Conservation (phyloP, 2,329 filamentous ascomycete genomes). For the Malbranchea cinnamomea region DNA sequence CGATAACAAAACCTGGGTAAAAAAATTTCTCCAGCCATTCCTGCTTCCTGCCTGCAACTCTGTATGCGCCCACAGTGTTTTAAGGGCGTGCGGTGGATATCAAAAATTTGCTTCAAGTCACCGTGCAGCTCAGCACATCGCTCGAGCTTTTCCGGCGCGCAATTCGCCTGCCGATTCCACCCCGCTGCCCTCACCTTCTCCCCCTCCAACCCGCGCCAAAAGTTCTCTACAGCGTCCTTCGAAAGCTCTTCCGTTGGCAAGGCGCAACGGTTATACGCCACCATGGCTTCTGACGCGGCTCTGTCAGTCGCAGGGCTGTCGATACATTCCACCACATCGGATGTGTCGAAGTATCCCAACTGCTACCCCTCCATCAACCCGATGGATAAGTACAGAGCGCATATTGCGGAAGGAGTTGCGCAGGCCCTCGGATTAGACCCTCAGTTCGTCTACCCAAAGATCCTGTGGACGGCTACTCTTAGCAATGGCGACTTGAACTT, state of each 20-base stretch:
- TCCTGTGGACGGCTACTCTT: slow-evolving; percentile 31
- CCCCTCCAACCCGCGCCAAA: neutral
- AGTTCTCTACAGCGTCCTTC: neutral
- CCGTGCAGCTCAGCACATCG: neutral
- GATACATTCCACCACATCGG: slow-evolving; percentile 22
- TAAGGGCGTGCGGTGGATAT: slow-evolving; percentile 4
- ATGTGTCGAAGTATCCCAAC: slow-evolving; percentile 25
- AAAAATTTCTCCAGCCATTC: too few species aligned
- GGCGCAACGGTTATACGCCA: slow-evolving; percentile 9
- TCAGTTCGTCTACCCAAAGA: slow-evolving; percentile 23
- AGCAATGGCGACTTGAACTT: slow-evolving; percentile 33
- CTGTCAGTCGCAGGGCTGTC: slow-evolving; percentile 25
- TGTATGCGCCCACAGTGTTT: slow-evolving; percentile 9
- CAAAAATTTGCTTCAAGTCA: slow-evolving; percentile 1
- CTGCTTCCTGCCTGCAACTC: too few species aligned
- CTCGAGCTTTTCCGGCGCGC: slow-evolving; percentile 1
- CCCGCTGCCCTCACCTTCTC: neutral
- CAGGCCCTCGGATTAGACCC: slow-evolving; percentile 24
- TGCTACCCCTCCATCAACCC: slow-evolving; percentile 32
- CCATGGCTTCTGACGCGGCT: slow-evolving; percentile 22
- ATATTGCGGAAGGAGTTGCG: slow-evolving; percentile 29
- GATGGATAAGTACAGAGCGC: slow-evolving; percentile 31
- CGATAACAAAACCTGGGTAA: too few species aligned
- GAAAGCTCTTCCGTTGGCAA: neutral
- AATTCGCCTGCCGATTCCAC: slow-evolving; percentile 8